phyloP scores from a whole-genome alignment of 306 rosid species.

The Prunus padus region DNA sequence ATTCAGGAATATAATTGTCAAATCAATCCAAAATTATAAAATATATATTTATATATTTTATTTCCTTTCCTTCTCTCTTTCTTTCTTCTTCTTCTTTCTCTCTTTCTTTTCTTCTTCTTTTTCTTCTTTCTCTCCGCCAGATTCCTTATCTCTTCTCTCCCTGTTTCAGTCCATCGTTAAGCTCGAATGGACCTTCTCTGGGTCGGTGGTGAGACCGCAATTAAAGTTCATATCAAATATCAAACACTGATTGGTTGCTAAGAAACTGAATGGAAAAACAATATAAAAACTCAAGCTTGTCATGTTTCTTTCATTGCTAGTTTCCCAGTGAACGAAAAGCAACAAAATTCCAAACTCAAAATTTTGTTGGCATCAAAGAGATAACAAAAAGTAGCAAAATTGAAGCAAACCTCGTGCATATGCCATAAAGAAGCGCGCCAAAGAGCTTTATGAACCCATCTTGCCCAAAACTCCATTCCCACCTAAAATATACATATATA shows the following conservation, averaged over 20 bases:
- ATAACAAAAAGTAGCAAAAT: neutral
- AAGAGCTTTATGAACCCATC: constrained; percentile 69
- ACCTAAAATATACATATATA: constrained; percentile 31
- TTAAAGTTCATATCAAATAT: constrained; percentile 15
- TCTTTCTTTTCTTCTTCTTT: no score
- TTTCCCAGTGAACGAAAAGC: neutral
- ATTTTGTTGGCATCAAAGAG: constrained; percentile 20
- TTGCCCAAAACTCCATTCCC: constrained; percentile 74
- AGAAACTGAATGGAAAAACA: constrained; percentile 12
- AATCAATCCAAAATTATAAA: no score
- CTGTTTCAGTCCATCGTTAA: no score
- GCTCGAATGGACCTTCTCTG: constrained; percentile 95
- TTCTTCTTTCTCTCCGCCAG: no score
- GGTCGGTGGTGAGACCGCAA: constrained; percentile 92
- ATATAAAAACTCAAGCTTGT: neutral
- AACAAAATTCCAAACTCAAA: neutral
- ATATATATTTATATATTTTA: no score
- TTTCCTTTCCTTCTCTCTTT: no score
- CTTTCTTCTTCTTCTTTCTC: no score
- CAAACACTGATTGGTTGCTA: constrained; percentile 17
- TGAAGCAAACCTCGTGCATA: constrained; percentile 58
- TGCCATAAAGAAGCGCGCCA: constrained; percentile 68
- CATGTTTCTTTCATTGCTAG: neutral
- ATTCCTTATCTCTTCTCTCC: no score
- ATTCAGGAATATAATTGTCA: no score